These are phyloP conservation scores for Chiua virens DNA, from an alignment of 768 basidiomycete genomes.

Conservation along the genomic window DNA sequence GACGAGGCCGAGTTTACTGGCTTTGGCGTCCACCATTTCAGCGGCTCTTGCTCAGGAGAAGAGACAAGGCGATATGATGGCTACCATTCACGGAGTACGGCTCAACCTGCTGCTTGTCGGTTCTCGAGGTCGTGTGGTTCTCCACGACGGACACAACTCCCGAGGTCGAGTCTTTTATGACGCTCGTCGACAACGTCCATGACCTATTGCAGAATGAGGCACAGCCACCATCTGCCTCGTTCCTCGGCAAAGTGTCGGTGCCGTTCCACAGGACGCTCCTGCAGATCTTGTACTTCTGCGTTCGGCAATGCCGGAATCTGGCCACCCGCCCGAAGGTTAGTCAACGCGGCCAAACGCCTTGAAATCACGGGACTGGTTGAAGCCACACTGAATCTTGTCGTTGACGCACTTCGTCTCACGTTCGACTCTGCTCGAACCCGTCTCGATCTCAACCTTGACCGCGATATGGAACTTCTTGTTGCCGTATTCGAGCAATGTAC, in stretches of 20 bases:
- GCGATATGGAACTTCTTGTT: constrained; percentile 78
- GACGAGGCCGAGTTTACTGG: constrained; percentile 55
- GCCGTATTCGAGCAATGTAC: constrained; percentile 84
- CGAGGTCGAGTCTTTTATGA: constrained; percentile 60
- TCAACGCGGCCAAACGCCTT: constrained; percentile 63
- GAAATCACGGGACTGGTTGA: constrained; percentile 61
- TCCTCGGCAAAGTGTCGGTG: constrained; percentile 60
- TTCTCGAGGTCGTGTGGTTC: constrained; percentile 84
- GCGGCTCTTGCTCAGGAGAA: constrained; percentile 64
- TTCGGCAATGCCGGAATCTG: constrained; percentile 59
- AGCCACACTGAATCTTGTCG: constrained; percentile 58
- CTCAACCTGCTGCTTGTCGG: constrained; percentile 69
- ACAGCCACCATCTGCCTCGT: constrained; percentile 71
- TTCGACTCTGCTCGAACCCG: constrained; percentile 63
- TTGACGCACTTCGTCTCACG: constrained; percentile 64
- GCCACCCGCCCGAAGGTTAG: constrained; percentile 45
- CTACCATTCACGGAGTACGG: constrained; percentile 73
- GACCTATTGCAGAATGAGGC: constrained; percentile 69
- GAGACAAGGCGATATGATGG: constrained; percentile 82
- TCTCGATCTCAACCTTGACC: constrained; percentile 64
- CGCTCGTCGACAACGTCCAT: constrained; percentile 59
- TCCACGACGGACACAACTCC: constrained; percentile 51
- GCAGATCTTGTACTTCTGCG: constrained; percentile 77
- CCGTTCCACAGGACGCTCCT: constrained; percentile 82
- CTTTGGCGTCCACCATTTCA: constrained; percentile 63